Evolutionary conservation across 306 rosid genomes (phyloP).

Genomic region (Lathyrus aphaca): DNA sequence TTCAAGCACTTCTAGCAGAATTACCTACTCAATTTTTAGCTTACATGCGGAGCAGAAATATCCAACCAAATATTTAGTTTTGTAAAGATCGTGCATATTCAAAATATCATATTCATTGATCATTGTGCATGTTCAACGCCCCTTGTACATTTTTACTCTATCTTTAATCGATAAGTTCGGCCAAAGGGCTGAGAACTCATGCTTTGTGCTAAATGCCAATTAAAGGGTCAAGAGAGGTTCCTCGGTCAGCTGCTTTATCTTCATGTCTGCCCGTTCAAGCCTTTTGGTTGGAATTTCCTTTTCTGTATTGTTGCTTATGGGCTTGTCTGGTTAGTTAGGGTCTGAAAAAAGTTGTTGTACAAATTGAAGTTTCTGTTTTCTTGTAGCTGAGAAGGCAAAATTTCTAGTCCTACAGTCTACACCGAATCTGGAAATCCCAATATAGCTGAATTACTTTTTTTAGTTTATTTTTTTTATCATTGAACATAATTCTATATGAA

Average conservation of each 20-base stretch:
- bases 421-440: conserved; percentile 14
- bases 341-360: conserved; percentile 7
- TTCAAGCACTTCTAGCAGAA: conserved; percentile 94
- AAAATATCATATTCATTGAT: conserved; percentile 39
- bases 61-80: conserved; percentile 64
- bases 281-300: conserved; percentile 30
- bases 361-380: conserved; percentile 26
- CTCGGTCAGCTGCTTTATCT: conserved; percentile 11
- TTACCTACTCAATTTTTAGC: conserved; percentile 89
- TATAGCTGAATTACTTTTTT: neutral
- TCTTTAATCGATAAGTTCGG: conserved; percentile 8
- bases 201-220: conserved; percentile 38
- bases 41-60: conserved; percentile 83
- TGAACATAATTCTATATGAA: neutral
- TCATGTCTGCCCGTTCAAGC: conserved; percentile 20
- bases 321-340: conserved; percentile 20
- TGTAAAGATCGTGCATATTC: conserved; percentile 54
- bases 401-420: conserved; percentile 16
- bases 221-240: conserved; percentile 33
- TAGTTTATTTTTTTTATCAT: neutral
- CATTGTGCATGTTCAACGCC: conserved; percentile 45
- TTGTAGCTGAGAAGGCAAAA: conserved; percentile 23
- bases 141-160: conserved; percentile 28
- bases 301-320: conserved; percentile 31
- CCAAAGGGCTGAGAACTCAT: conserved; percentile 37